Evolutionary conservation across 768 basidiomycete genomes (phyloP).

Genomic region (Pleurotus djamor): DNA sequence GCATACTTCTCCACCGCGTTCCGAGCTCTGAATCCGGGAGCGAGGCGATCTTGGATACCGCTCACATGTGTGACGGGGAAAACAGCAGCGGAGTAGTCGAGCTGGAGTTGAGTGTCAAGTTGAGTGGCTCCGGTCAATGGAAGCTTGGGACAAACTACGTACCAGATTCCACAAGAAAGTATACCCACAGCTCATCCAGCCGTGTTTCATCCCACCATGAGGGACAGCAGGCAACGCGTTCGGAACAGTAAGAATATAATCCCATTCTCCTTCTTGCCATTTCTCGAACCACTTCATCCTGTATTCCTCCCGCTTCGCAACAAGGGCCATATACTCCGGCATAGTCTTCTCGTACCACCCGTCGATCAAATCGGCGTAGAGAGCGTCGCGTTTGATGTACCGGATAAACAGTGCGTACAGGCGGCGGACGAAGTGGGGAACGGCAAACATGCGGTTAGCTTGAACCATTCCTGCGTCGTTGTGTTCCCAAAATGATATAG

Average conservation of each 20-base stretch:
- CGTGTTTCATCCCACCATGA: conserved; percentile 49
- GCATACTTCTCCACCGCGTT: conserved; percentile 43
- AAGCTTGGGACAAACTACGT: conserved; percentile 12
- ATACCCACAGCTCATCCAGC: conserved; percentile 54
- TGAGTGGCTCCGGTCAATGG: not conserved
- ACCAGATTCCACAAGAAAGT: conserved; percentile 64
- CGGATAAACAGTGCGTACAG: conserved; percentile 51
- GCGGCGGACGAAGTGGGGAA: conserved; percentile 44
- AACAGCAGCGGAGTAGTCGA: conserved; percentile 54
- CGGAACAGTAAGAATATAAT: conserved; percentile 62
- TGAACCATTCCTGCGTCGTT: conserved; percentile 47
- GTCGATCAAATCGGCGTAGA: conserved; percentile 53
- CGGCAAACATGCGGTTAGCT: conserved; percentile 33
- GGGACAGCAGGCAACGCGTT: conserved; percentile 56
- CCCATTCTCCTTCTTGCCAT: conserved; percentile 48
- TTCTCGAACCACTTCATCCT: conserved; percentile 43
- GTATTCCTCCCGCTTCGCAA: conserved; percentile 44
- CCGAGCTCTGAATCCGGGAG: conserved; percentile 27
- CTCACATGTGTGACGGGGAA: conserved; percentile 57
- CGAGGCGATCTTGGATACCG: conserved; percentile 35
- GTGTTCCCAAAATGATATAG: conserved; percentile 36
- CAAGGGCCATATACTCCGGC: conserved; percentile 43
- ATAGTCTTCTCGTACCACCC: conserved; percentile 41
- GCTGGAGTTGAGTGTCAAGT: conserved; percentile 16
- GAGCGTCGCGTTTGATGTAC: conserved; percentile 47